Evolutionary conservation across 2,329 filamentous ascomycete genomes (phyloP).

Genomic region (Fusarium sp.): DNA sequence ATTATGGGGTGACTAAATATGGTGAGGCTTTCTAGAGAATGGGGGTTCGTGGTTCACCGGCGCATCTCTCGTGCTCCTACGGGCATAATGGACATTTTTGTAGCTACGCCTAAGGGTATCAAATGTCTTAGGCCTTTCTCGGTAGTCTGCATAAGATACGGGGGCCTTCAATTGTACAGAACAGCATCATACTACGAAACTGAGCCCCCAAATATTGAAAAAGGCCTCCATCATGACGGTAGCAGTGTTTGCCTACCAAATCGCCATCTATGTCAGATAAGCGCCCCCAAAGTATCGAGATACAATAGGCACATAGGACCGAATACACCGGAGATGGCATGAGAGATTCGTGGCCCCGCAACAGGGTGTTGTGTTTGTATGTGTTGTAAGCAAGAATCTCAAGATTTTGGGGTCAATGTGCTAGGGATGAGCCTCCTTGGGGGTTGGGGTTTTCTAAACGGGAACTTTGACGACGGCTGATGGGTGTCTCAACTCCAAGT

Average conservation of each 20-base stretch:
- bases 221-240: not conserved
- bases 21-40: constrained; percentile 8
- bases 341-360: not conserved
- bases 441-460: constrained; percentile 42
- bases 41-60: constrained; percentile 1
- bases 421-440: constrained; percentile 39
- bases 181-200: not conserved
- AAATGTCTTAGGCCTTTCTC: not conserved
- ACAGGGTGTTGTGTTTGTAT: not conserved
- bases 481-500: constrained; percentile 30
- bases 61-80: not conserved
- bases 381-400: constrained; percentile 6
- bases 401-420: constrained; percentile 35
- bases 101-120: not conserved
- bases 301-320: constrained; percentile 1
- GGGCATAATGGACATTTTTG: not conserved
- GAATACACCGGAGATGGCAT: constrained; percentile 11
- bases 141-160: not conserved
- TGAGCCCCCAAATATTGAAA: constrained; percentile 27
- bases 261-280: constrained; percentile 2
- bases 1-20: constrained; percentile 6
- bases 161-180: constrained; percentile 3
- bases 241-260: not conserved
- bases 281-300: not conserved
- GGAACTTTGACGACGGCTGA: not conserved